These are phyloP conservation scores for Clavariopsis aquatica DNA, from an alignment of 495 filamentous ascomycete genomes.

Conservation along the genomic window DNA sequence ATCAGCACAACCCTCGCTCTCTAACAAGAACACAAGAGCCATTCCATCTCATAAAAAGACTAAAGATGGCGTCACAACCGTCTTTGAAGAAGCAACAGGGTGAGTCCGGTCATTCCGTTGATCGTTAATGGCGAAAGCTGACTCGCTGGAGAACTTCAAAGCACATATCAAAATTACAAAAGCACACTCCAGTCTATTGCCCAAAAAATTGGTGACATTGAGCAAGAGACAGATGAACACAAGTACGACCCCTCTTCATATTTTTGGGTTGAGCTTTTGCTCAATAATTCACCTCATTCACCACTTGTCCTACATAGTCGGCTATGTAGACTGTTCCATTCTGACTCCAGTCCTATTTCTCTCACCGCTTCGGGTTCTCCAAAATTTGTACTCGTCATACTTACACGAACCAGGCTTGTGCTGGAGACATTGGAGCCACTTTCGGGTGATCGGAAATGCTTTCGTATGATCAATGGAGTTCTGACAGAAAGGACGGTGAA, in stretches of 20 bases:
- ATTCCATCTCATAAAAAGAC: neutral
- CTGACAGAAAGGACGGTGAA: slow-evolving; percentile 89
- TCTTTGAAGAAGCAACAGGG: slow-evolving; percentile 63
- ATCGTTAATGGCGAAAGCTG: neutral
- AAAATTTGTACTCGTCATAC: neutral
- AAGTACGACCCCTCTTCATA: slow-evolving; percentile 62
- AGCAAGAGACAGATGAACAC: slow-evolving; percentile 96
- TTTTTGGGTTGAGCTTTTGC: neutral
- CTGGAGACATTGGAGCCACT: slow-evolving; percentile 90
- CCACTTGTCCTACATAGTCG: slow-evolving; percentile 33
- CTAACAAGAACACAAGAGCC: neutral
- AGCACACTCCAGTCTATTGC: slow-evolving; percentile 91
- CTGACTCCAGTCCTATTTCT: slow-evolving; percentile 13
- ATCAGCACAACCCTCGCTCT: neutral
- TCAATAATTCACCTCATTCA: slow-evolving; percentile 18
- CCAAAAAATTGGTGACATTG: slow-evolving; percentile 93
- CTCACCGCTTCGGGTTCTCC: slow-evolving; percentile 26
- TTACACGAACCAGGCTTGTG: slow-evolving; percentile 68
- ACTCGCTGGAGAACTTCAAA: slow-evolving; percentile 72
- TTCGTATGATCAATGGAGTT: slow-evolving; percentile 97
- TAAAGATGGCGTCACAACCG: slow-evolving; percentile 29
- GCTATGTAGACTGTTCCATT: slow-evolving; percentile 15
- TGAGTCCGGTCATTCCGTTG: slow-evolving; percentile 44
- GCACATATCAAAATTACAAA: slow-evolving; percentile 94
- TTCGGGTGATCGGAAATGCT: slow-evolving; percentile 86